Evolutionary conservation across 2,329 filamentous ascomycete species (phyloP), one percentile per base, ranked within the genome.

Genomic region (Clonostachys chloroleuca): DNA sequence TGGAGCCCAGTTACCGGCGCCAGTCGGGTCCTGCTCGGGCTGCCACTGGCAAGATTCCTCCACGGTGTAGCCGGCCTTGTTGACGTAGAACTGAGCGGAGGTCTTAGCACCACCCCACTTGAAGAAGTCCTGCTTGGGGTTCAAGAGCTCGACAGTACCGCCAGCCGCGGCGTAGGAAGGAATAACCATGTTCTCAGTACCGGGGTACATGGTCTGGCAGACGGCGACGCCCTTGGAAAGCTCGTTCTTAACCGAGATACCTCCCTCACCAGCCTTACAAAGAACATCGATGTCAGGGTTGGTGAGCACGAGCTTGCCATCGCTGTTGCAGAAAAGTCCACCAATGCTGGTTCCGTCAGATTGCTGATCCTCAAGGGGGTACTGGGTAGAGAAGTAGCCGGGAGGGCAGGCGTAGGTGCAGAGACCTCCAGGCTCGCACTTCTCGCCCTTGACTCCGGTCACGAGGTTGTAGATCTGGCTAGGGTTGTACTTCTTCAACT

Each of bases 141-240:
- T 92, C 62, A 88, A 89, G 54, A 99, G 71, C 35, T 75, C 68
- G 51, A 81, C 71, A 24, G 70, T 77, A 43, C 69, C 59, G 49
- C 87, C 87, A 45, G 87, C 69, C 6, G 67, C 54, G 40, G 86
- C 76, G 49, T 81, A 69, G 42, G 92, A 72, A 42, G 92, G 89
- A 49, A 97, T 79, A 47, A 87, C 89, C 83, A 96, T 92, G 58
- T 77, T 77, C 74, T 99, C 94, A 49, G 84, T 91, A 62, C 91
- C 92, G 52, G 94, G 94, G 71, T 99, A 99, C 67, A 96, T 91
- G 54, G 94, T 97, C 67, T 90, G 90, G 82, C 94, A 99, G 56
- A 95, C 80, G 41, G 86, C 79, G 30, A 89, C 86, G 40, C 78
- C 70, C 36, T 80, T 62, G 44, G 67, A 61, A 34, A 96, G 76